These are phyloP conservation scores for Euphorbia neoarborescens DNA, from an alignment of 441 rosid genomes.

Conservation along the genomic window DNA sequence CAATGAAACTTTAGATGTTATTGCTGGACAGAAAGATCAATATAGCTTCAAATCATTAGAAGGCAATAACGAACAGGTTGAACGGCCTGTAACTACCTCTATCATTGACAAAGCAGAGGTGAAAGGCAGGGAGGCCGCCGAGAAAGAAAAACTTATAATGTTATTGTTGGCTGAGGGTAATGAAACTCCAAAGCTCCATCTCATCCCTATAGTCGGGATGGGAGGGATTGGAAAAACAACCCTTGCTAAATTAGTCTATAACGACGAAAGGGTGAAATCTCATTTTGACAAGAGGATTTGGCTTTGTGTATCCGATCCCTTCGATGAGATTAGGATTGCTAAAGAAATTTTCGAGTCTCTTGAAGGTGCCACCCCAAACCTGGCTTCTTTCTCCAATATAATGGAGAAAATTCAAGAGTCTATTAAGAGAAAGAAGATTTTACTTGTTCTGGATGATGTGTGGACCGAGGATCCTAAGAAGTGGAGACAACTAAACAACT, in stretches of 20 bases:
- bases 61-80: conserved; percentile 4
- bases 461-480: conserved; percentile 13
- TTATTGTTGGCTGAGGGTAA: conserved; percentile 1
- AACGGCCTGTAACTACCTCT: conserved; percentile 2
- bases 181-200: background rate
- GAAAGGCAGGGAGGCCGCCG: conserved; percentile 18
- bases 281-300: conserved; percentile 4
- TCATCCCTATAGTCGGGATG: conserved; percentile 15
- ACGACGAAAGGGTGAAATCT: background rate
- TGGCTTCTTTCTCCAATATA: background rate
- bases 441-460: conserved; percentile 19
- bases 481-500: background rate
- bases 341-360: conserved; percentile 6
- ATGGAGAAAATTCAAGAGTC: background rate
- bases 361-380: fast-evolving
- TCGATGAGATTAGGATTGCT: background rate
- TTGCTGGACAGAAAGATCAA: conserved; percentile 9
- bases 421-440: background rate
- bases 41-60: background rate
- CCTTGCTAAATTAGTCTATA: conserved; percentile 9
- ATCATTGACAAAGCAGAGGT: conserved; percentile 14
- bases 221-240: conserved; percentile 14
- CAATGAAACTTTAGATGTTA: conserved; percentile 2
- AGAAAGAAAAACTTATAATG: background rate
- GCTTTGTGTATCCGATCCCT: conserved; percentile 13